phyloP scores from a whole-genome alignment of 2,329 filamentous ascomycete species.

The Trichoderma arundinaceum region DNA sequence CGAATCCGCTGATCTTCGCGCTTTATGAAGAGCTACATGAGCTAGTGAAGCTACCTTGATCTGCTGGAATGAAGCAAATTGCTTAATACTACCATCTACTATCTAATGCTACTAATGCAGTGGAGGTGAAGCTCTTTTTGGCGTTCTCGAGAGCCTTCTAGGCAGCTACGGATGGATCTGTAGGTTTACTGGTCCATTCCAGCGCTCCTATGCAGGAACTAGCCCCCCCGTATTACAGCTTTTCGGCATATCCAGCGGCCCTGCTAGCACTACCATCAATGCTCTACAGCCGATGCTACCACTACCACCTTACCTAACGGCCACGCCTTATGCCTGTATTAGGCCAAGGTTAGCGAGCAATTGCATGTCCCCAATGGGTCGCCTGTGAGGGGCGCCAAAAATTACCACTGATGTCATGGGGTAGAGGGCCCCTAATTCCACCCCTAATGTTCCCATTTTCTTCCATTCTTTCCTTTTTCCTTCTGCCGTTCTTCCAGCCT shows the following conservation, averaged over 20 bases:
- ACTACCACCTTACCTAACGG: background rate
- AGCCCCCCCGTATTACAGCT: background rate
- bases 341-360: background rate
- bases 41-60: constrained; percentile 3
- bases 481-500: background rate
- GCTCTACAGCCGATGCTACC: background rate
- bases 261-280: background rate
- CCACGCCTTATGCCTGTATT: background rate
- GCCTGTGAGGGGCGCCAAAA: constrained; percentile 20
- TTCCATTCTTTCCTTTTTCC: background rate
- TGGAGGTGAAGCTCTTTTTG: background rate
- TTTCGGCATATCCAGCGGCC: no score
- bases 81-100: background rate
- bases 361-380: background rate
- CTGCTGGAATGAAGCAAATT: constrained; percentile 6
- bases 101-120: no score
- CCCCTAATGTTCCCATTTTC: background rate
- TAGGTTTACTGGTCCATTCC: background rate
- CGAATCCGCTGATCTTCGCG: constrained; percentile 4
- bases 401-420: constrained; percentile 33
- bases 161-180: constrained; percentile 7
- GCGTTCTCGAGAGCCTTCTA: background rate
- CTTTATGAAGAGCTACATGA: constrained; percentile 5
- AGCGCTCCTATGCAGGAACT: background rate
- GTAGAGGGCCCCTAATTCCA: constrained; percentile 30